Percentiles rank a stretch among this genome's conserved stretches.
These are phyloP conservation scores for Rhododendron vialii DNA, from an alignment of 148 eudicot genomes.

Conservation along the genomic window DNA sequence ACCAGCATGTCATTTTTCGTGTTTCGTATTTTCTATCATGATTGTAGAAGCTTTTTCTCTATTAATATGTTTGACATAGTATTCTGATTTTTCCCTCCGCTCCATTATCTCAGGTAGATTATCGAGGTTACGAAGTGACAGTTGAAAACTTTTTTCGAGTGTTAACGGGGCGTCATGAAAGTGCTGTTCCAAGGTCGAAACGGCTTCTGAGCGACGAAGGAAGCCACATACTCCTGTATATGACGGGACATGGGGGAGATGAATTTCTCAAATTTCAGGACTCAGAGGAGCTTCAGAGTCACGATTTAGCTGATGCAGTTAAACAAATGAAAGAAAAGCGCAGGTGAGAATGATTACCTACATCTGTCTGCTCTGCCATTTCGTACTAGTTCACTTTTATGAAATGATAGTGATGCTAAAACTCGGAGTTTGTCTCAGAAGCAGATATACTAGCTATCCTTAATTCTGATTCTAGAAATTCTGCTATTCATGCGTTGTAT, in stretches of 20 bases:
- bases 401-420: background rate
- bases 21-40: background rate
- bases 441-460: background rate
- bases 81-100: constrained; percentile 11
- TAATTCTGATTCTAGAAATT: background rate
- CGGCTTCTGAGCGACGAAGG: constrained; percentile 97
- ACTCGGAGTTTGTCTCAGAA: background rate
- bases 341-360: constrained; percentile 44
- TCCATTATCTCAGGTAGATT: constrained; percentile 70
- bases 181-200: constrained; percentile 92
- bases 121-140: constrained; percentile 97
- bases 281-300: constrained; percentile 97
- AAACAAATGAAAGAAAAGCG: constrained; percentile 98
- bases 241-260: constrained; percentile 99
- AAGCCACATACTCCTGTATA: constrained; percentile 88
- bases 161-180: constrained; percentile 92
- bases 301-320: constrained; percentile 98
- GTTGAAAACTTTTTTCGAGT: constrained; percentile 93
- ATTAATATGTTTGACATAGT: background rate
- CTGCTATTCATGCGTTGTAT: background rate
- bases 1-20: background rate
- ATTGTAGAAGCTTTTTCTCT: background rate
- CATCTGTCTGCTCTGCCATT: background rate
- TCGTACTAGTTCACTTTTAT: background rate
- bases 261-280: constrained; percentile 98